Evolutionary conservation across 2,329 filamentous ascomycete genomes (phyloP).

Genomic region (Ophiocordyceps unilateralis): DNA sequence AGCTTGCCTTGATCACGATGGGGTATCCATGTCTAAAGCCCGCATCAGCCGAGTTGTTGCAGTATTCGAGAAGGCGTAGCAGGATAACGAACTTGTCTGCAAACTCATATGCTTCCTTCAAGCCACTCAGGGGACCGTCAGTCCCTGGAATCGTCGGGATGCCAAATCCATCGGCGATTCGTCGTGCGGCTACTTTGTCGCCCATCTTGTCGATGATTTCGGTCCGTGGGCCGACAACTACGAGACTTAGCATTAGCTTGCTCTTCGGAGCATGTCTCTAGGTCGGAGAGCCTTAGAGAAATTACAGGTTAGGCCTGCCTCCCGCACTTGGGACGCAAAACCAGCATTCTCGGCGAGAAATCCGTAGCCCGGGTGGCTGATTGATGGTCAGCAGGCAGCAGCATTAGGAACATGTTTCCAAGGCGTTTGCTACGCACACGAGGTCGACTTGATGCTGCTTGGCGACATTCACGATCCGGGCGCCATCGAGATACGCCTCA

Average conservation of each 20-base stretch:
- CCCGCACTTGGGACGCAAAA: constrained; percentile 34
- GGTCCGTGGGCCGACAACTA: constrained; percentile 35
- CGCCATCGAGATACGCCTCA: background rate
- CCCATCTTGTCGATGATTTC: constrained; percentile 37
- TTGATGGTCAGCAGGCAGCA: background rate
- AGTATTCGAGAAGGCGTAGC: background rate
- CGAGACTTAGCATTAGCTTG: background rate
- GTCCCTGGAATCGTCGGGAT: constrained; percentile 1
- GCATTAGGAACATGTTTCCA: background rate
- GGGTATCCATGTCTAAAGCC: constrained; percentile 13
- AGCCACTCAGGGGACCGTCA: background rate
- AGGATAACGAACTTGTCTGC: background rate
- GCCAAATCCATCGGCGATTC: background rate
- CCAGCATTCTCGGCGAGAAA: constrained; percentile 17
- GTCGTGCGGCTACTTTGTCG: constrained; percentile 10
- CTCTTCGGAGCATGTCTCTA: background rate
- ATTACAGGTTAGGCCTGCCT: constrained; percentile 31
- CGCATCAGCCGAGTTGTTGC: background rate
- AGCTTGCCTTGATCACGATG: constrained; percentile 22
- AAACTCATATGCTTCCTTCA: background rate
- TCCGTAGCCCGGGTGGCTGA: constrained; percentile 5
- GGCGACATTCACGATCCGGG: background rate
- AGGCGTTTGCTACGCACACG: background rate
- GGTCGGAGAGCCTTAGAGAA: background rate
- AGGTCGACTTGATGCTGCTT: background rate